Evolutionary conservation across 2,329 filamentous ascomycete species (phyloP).

Genomic region (Achaetomium macrosporum): DNA sequence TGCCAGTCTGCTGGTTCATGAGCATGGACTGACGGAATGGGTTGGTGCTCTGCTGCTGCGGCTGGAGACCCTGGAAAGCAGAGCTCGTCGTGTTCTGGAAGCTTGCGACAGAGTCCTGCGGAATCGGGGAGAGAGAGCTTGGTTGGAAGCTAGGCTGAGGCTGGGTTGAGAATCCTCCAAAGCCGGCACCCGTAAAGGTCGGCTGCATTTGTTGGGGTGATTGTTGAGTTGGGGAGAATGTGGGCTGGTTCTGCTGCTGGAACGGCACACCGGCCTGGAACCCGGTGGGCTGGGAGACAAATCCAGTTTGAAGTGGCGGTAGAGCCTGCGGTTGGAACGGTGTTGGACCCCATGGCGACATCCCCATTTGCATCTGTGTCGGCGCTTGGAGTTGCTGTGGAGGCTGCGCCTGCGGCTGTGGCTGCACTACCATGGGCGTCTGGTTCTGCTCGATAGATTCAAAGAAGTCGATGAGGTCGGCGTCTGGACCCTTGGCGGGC

Average conservation of each 20-base stretch:
- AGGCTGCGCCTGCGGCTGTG: constrained; percentile 35
- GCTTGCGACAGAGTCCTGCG: constrained; percentile 48
- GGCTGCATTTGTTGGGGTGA: constrained; percentile 40
- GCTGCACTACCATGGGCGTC: constrained; percentile 55
- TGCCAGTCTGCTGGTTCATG: constrained; percentile 44
- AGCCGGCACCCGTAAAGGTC: constrained; percentile 65
- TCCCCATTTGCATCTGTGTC: constrained; percentile 31
- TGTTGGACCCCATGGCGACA: constrained; percentile 33
- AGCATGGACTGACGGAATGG: constrained; percentile 93
- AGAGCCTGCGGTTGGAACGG: constrained; percentile 33
- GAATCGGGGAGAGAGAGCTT: constrained; percentile 48
- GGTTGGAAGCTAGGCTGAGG: constrained; percentile 55
- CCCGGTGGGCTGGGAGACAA: constrained; percentile 35
- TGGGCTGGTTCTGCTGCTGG: constrained; percentile 28
- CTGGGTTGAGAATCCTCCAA: constrained; percentile 74
- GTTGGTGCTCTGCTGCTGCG: constrained; percentile 66
- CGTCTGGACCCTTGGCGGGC: constrained; percentile 57
- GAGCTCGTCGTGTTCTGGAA: constrained; percentile 46
- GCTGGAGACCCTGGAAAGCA: constrained; percentile 38
- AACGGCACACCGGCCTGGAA: constrained; percentile 40
- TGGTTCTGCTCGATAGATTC: constrained; percentile 89
- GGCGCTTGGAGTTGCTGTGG: constrained; percentile 31
- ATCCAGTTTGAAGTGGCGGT: constrained; percentile 38
- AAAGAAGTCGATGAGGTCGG: constrained; percentile 90
- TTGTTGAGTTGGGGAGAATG: constrained; percentile 34